Conservation (phyloP, 1,139 yeast species). For the Meyerozyma athensensis region DNA sequence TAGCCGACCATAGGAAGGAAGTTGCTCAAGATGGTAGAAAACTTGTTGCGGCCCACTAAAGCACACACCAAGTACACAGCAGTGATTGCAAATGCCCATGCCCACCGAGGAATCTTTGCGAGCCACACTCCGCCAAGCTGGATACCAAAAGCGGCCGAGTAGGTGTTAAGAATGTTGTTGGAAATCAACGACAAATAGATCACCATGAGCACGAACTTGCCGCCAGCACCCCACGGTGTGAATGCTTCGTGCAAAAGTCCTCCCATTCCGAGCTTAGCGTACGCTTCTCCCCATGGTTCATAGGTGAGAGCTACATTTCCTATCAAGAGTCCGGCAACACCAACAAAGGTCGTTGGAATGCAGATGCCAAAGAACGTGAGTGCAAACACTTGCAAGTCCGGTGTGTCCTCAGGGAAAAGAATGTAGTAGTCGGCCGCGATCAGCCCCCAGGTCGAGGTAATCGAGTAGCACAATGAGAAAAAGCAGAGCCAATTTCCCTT, state of each 20-base stretch:
- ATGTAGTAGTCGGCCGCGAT: conserved; percentile 83
- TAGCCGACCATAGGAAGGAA: conserved; percentile 93
- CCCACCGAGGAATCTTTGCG: conserved; percentile 73
- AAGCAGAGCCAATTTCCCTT: conserved; percentile 70
- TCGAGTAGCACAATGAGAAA: conserved; percentile 71
- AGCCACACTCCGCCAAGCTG: conserved; percentile 65
- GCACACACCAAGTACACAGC: conserved; percentile 65
- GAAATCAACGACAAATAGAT: conserved; percentile 72
- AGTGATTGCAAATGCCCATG: conserved; percentile 65
- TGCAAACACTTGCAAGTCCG: conserved; percentile 50
- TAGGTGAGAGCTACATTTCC: conserved; percentile 67
- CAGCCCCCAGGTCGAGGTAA: conserved; percentile 89
- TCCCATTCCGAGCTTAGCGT: conserved; percentile 64
- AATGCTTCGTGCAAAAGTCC: conserved; percentile 69
- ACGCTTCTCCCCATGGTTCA: conserved; percentile 55
- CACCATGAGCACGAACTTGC: conserved; percentile 67
- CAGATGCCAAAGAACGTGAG: conserved; percentile 67
- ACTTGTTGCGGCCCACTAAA: conserved; percentile 70
- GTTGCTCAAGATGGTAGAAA: conserved; percentile 74
- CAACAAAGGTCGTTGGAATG: conserved; percentile 76
- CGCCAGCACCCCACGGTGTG: conserved; percentile 73
- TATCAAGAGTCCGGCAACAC: conserved; percentile 64
- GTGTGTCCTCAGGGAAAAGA: conserved; percentile 70
- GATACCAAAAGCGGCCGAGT: conserved; percentile 77
- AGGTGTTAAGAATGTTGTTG: conserved; percentile 75